phyloP scores from a whole-genome alignment of 1,139 yeast genomes.

The Protomyces lactucae-debilis region DNA sequence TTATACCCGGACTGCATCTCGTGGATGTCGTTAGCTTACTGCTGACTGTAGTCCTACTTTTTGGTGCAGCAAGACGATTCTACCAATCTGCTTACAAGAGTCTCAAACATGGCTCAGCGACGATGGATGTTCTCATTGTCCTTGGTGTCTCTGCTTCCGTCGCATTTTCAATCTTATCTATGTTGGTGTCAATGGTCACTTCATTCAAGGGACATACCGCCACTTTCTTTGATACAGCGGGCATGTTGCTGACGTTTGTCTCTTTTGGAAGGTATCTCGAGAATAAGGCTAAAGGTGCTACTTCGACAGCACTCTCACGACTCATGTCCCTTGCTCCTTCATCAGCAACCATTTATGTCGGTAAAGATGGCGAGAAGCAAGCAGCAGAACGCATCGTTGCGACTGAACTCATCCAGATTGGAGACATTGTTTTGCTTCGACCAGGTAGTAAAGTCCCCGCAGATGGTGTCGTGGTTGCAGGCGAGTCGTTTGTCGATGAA shows the following conservation, averaged over 20 bases:
- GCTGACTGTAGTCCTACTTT: constrained; percentile 64
- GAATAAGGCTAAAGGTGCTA: constrained; percentile 87
- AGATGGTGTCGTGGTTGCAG: constrained; percentile 75
- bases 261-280: constrained; percentile 87
- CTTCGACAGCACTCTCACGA: constrained; percentile 79
- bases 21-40: constrained; percentile 57
- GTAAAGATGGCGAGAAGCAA: constrained; percentile 31
- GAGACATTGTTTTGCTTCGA: constrained; percentile 68
- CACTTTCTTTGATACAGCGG: constrained; percentile 79
- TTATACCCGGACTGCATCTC: constrained; percentile 40
- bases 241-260: constrained; percentile 78
- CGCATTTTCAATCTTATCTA: constrained; percentile 62
- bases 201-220: constrained; percentile 50
- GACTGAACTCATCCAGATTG: constrained; percentile 69
- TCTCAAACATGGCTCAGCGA: constrained; percentile 69
- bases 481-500: constrained; percentile 81
- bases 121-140: constrained; percentile 90
- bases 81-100: constrained; percentile 61
- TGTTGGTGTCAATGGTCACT: constrained; percentile 45
- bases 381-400: constrained; percentile 45
- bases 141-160: constrained; percentile 78
- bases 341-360: constrained; percentile 59
- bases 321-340: constrained; percentile 78
- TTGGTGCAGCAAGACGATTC: constrained; percentile 60
- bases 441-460: constrained; percentile 92